Conservation (phyloP, 163 green algal species). For the Scenedesmus sp. region DNA sequence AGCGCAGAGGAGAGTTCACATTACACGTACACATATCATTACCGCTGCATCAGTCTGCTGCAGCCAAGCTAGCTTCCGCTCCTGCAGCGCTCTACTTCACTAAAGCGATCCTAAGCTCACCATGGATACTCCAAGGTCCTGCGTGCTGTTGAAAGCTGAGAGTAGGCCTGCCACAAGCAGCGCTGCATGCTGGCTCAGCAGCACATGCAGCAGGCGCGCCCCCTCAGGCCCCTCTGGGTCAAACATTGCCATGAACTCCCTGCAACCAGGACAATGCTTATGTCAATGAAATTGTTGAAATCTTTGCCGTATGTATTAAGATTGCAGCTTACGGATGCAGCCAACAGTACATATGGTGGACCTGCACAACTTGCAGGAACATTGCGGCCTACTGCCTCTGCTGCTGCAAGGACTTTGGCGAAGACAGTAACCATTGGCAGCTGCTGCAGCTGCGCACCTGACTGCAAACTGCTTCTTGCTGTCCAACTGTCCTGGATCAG, state of each 20-base stretch:
- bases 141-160: background rate
- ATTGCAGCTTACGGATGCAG: background rate
- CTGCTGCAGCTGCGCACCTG: background rate
- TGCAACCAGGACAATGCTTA: background rate
- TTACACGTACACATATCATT: too few relatives aligned
- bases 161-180: slow-evolving; percentile 1
- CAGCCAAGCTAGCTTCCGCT: background rate
- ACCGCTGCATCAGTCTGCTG: background rate
- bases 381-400: background rate
- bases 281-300: background rate
- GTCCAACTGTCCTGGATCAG: background rate
- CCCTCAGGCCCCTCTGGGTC: background rate
- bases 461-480: background rate
- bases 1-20: background rate
- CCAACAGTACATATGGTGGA: background rate
- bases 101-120: background rate
- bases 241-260: slow-evolving; percentile 33
- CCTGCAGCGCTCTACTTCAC: background rate
- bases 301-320: background rate
- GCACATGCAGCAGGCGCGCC: background rate
- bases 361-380: background rate
- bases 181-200: slow-evolving; percentile 28
- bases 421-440: background rate
- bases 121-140: slow-evolving; percentile 7
- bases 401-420: background rate